A percentile compares a stretch with the other conserved stretches of the same genome.
These are phyloP conservation scores for Penicillium nordicum DNA, from an alignment of 2,329 filamentous ascomycete genomes.

Conservation along the genomic window DNA sequence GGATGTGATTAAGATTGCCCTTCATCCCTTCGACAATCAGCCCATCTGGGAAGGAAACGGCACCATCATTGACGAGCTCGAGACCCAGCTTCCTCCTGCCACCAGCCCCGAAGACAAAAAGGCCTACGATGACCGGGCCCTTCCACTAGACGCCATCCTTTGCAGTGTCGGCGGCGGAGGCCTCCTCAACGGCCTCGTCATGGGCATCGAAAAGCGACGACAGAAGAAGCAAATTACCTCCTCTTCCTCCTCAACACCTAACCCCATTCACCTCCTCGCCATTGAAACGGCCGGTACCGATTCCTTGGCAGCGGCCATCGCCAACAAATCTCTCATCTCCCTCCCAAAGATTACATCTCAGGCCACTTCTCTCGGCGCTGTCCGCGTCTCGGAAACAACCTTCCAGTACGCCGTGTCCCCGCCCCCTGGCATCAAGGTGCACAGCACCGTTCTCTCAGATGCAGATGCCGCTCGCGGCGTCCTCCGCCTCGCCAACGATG, in stretches of 20 bases:
- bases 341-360: constrained; percentile 70
- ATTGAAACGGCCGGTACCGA: constrained; percentile 75
- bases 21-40: constrained; percentile 47
- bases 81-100: constrained; percentile 38
- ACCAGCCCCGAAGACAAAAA: constrained; percentile 32
- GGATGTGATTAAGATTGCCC: constrained; percentile 39
- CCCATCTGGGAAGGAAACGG: constrained; percentile 47
- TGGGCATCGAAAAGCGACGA: constrained; percentile 57
- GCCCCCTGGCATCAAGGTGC: constrained; percentile 49
- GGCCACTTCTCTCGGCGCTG: constrained; percentile 71
- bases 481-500: constrained; percentile 75
- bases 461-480: constrained; percentile 76
- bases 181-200: constrained; percentile 70
- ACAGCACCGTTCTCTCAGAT: constrained; percentile 65
- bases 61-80: constrained; percentile 45
- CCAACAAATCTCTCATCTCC: constrained; percentile 54
- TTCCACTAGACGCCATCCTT: constrained; percentile 64
- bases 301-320: constrained; percentile 62
- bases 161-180: constrained; percentile 80
- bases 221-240: constrained; percentile 30
- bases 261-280: constrained; percentile 58
- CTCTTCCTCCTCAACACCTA: constrained; percentile 16
- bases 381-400: constrained; percentile 64
- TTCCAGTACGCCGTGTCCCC: constrained; percentile 60
- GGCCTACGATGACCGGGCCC: constrained; percentile 26